Evolutionary conservation across 129 eudicot species (phyloP).

Genomic region (Saussurea involucrata): DNA sequence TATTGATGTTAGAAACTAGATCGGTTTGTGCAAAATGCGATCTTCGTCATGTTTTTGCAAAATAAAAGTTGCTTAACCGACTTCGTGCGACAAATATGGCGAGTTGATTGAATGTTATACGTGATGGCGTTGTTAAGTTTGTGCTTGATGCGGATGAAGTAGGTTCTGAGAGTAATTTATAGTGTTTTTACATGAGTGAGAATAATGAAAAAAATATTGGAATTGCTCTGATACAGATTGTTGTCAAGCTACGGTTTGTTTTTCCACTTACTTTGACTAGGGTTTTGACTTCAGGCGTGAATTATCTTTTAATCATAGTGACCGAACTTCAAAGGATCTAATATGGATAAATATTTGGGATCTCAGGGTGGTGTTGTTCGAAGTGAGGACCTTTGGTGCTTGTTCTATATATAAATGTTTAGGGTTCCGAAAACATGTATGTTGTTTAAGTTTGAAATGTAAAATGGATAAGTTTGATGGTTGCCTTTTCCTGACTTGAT

Average conservation of each 20-base stretch:
- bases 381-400: background rate
- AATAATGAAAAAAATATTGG: background rate
- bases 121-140: background rate
- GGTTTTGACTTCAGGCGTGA: background rate
- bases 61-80: background rate
- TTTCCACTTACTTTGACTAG: background rate
- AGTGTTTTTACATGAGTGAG: background rate
- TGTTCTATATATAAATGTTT: background rate
- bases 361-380: background rate
- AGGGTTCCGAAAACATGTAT: background rate
- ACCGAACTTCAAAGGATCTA: background rate
- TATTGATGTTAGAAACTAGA: background rate
- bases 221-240: background rate
- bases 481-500: background rate
- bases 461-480: background rate
- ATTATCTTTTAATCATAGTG: background rate
- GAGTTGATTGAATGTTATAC: background rate
- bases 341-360: background rate
- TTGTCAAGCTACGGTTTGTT: background rate
- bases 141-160: background rate
- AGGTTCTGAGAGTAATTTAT: background rate
- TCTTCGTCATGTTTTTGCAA: background rate
- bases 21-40: background rate
- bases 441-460: background rate
- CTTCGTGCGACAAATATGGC: background rate